Conservation (phyloP, 2,329 filamentous ascomycete genomes). For the Colletotrichum euphorbiae region DNA sequence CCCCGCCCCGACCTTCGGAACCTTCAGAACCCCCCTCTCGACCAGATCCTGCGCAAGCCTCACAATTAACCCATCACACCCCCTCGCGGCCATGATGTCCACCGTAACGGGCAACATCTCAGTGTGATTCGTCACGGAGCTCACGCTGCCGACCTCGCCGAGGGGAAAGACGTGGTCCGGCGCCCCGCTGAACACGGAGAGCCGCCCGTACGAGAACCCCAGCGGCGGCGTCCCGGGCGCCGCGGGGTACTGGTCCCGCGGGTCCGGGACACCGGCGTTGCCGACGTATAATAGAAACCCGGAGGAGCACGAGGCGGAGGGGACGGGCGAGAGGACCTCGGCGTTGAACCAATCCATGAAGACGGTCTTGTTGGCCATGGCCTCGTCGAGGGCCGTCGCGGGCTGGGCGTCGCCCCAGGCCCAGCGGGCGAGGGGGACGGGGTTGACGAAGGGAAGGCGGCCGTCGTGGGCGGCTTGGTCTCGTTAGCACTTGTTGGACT, state of each 20-base stretch:
- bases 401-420: conserved; percentile 49
- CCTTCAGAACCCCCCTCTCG: conserved; percentile 58
- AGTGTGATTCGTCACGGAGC: conserved; percentile 56
- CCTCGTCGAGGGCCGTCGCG: conserved; percentile 41
- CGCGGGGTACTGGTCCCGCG: conserved; percentile 45
- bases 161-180: conserved; percentile 57
- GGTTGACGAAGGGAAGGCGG: conserved; percentile 52
- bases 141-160: conserved; percentile 51
- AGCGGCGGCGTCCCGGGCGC: conserved; percentile 59
- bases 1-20: conserved; percentile 55
- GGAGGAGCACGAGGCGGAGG: conserved; percentile 46
- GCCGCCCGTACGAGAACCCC: conserved; percentile 56
- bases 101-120: conserved; percentile 68
- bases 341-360: conserved; percentile 50
- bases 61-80: conserved; percentile 70
- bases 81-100: conserved; percentile 67
- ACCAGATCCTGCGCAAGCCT: conserved; percentile 64
- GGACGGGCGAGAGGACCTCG: conserved; percentile 43
- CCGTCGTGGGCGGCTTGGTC: conserved; percentile 46
- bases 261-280: conserved; percentile 26
- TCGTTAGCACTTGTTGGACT: not conserved
- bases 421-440: conserved; percentile 51
- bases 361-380: conserved; percentile 47
- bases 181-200: conserved; percentile 50
- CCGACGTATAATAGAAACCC: conserved; percentile 46